phyloP scores from a whole-genome alignment of 441 rosid genomes.

The Biscutella laevigata region DNA sequence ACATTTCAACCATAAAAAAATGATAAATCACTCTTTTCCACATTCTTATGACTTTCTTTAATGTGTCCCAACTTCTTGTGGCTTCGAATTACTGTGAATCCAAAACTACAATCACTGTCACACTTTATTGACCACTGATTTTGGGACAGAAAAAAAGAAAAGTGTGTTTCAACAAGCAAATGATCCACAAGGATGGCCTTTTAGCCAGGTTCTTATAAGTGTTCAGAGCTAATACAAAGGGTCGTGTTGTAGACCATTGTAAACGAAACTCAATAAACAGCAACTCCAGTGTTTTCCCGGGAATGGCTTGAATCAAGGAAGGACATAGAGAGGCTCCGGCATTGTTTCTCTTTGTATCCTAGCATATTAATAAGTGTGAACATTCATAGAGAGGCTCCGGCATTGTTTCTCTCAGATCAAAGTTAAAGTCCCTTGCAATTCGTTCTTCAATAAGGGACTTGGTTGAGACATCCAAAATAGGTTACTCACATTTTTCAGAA shows the following conservation, averaged over 20 bases:
- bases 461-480: too few species aligned
- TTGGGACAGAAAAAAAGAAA: slow-evolving; percentile 9
- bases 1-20: too few species aligned
- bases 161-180: slow-evolving; percentile 10
- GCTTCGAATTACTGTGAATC: slow-evolving; percentile 4
- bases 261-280: background rate
- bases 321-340: slow-evolving; percentile 66
- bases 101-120: background rate
- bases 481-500: too few species aligned
- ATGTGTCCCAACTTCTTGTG: too few species aligned
- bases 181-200: background rate
- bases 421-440: too few species aligned
- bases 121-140: slow-evolving; percentile 11
- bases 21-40: too few species aligned
- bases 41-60: background rate
- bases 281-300: background rate
- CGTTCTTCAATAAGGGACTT: too few species aligned
- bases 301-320: slow-evolving; percentile 28
- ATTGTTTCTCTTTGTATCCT: slow-evolving; percentile 76
- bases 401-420: too few species aligned
- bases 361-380: slow-evolving; percentile 11
- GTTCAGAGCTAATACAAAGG: background rate
- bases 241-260: background rate
- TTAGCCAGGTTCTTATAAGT: slow-evolving; percentile 2
- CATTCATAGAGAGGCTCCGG: too few species aligned